Percentiles rank a stretch among this genome's conserved stretches.
Evolutionary conservation across 371 early-diverging fungal genomes (phyloP).

Genomic region (Circinella umbellata): DNA sequence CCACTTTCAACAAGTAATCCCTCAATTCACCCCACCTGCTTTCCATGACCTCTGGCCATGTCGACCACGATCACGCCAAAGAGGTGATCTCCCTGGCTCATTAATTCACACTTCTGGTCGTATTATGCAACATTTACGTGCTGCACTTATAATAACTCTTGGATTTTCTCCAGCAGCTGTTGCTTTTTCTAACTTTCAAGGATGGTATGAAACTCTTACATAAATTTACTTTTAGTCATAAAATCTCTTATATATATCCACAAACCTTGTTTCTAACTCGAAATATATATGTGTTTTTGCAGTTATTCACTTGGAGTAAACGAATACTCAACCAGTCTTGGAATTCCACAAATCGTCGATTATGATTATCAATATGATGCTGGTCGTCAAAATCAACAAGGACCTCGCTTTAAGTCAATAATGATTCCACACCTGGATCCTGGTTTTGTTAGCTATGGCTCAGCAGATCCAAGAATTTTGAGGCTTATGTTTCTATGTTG

Average conservation of each 20-base stretch:
- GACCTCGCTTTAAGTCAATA: not conserved
- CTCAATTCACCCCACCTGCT: not conserved
- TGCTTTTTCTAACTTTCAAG: not conserved
- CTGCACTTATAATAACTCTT: not conserved
- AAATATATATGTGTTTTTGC: not conserved
- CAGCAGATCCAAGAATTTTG: not conserved
- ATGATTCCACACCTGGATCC: slow-evolving; percentile 4
- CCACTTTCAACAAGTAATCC: not conserved
- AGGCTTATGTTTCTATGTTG: not conserved
- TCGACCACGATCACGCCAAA: not conserved
- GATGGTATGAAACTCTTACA: no score
- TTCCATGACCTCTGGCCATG: slow-evolving; percentile 8
- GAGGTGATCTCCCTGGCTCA: not conserved
- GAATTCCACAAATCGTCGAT: not conserved
- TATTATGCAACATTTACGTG: not conserved
- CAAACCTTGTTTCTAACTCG: not conserved
- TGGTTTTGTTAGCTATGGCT: slow-evolving; percentile 12
- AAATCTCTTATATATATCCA: not conserved
- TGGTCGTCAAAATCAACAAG: not conserved
- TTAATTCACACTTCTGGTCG: not conserved
- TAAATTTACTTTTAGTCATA: no score
- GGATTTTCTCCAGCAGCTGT: not conserved
- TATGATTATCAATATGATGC: not conserved
- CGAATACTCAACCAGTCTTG: not conserved
- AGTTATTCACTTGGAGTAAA: not conserved